Evolutionary conservation across 805 yeast species (phyloP).

Genomic region (Grigorovia humatica): DNA sequence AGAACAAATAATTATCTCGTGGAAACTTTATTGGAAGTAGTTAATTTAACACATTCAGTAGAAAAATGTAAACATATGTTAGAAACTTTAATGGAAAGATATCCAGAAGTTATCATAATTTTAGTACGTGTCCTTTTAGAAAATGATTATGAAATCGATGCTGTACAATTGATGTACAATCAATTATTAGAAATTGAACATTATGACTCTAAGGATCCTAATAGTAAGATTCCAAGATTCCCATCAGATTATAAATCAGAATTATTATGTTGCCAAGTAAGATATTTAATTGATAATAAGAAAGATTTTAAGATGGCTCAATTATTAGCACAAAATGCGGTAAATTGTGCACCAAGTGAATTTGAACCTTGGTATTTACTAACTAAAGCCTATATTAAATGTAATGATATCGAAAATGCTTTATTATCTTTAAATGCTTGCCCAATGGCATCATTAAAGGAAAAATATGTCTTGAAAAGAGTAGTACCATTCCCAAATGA

Average conservation of each 20-base stretch:
- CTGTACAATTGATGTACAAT: slow-evolving; percentile 22
- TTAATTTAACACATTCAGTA: slow-evolving; percentile 21
- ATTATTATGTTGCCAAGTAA: slow-evolving; percentile 23
- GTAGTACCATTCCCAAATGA: slow-evolving; percentile 36
- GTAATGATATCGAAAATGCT: slow-evolving; percentile 62
- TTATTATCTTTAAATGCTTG: slow-evolving; percentile 65
- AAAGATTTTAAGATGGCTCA: slow-evolving; percentile 21
- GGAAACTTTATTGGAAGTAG: slow-evolving; percentile 25
- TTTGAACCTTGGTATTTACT: slow-evolving; percentile 65
- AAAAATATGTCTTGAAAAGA: slow-evolving; percentile 51
- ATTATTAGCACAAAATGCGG: slow-evolving; percentile 28
- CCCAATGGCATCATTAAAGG: slow-evolving; percentile 66
- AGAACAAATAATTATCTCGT: slow-evolving; percentile 27
- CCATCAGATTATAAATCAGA: slow-evolving; percentile 23
- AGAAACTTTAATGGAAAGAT: slow-evolving; percentile 12
- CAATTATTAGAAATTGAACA: slow-evolving; percentile 17
- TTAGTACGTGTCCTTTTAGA: slow-evolving; percentile 25
- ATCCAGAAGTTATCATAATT: slow-evolving; percentile 23
- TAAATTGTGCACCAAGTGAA: slow-evolving; percentile 63
- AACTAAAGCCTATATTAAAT: slow-evolving; percentile 50
- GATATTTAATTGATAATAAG: slow-evolving; percentile 19
- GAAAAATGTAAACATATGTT: slow-evolving; percentile 20
- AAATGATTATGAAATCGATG: slow-evolving; percentile 30
- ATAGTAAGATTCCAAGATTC: slow-evolving; percentile 2
- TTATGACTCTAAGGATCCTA: slow-evolving; percentile 1